Base-by-base conservation (phyloP, 2,329 filamentous ascomycete genomes). In the Fusarium sp. region DNA sequence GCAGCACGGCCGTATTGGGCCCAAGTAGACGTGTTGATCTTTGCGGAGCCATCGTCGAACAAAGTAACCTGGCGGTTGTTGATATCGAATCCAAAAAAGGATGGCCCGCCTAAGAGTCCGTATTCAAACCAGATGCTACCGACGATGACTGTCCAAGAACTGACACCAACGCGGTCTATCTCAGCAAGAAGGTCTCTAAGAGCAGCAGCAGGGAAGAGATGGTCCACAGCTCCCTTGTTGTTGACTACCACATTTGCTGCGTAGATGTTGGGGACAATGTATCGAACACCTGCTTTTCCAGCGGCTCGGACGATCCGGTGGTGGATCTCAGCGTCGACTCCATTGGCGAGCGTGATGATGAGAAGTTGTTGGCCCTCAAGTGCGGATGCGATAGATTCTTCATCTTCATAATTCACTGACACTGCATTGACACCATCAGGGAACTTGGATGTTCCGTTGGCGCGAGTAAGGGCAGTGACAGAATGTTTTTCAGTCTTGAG, bases 311-410 rank as follows among this genome's bases (percentile, higher is more conserved):
- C 73, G 13, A 87, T 78, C 36, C 80, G 82, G 60, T 64, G 69
- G 34, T 84, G 80, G 3, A 77, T 75, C 49, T 83, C 82, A 0
- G 57, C 71, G 4, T 81, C 76, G 0, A 81, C 83, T 1, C 47
- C 51, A 5, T 75, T 72, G 6, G 77, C 65, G 43, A 86, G 72
- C 7, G 83, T 84, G 63, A 87, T 85, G 63, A 85, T 79, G 1
- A 87, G 75, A 11, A 81, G 81, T 7, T 89, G 80, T 57, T 88
- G 85, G 53, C 79, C 85, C 21, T 76, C 65, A 1, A 89, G 81
- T 4, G 84, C 85, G 1, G 72, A 70, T 4, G 84, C 77, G 14
- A 89, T 66, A 1, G 82, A 77, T 0, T 69, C 49, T 6, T 77
- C 71, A 40, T 83, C 75, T 26, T 76, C 73, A 61, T 85, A 85